Evolutionary conservation across 2,329 filamentous ascomycete genomes (phyloP).

Genomic region (Colletotrichum sp.): DNA sequence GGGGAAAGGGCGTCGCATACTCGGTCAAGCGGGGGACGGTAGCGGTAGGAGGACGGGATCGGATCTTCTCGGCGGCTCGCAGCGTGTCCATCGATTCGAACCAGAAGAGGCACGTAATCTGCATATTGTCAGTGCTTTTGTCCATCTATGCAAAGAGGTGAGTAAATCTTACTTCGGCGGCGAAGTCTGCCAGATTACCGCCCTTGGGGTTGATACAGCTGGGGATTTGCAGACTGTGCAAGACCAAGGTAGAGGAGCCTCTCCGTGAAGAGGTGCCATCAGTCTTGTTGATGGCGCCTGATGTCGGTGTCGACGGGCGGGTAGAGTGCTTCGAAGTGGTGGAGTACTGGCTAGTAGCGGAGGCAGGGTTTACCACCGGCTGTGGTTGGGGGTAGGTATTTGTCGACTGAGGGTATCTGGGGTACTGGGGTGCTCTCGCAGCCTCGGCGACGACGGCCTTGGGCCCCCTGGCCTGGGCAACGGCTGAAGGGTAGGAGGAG

Average conservation of each 20-base stretch:
- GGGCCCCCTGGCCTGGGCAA: constrained; percentile 37
- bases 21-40: constrained; percentile 61
- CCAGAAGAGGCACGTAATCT: constrained; percentile 98
- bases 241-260: constrained; percentile 52
- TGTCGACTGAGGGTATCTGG: constrained; percentile 31
- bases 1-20: constrained; percentile 77
- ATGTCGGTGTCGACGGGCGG: constrained; percentile 41
- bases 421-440: constrained; percentile 32
- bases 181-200: constrained; percentile 81
- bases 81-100: constrained; percentile 88
- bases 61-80: constrained; percentile 71
- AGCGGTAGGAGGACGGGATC: constrained; percentile 41
- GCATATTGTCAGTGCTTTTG: background rate
- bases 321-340: constrained; percentile 37
- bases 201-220: constrained; percentile 76
- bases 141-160: background rate
- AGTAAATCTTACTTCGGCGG: constrained; percentile 67
- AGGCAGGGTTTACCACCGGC: constrained; percentile 14
- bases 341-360: constrained; percentile 20
- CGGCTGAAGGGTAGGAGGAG: constrained; percentile 40
- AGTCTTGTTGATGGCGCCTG: constrained; percentile 30
- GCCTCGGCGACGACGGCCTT: constrained; percentile 37
- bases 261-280: constrained; percentile 38
- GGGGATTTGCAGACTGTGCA: constrained; percentile 73
- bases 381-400: constrained; percentile 21